These are phyloP conservation scores for Saturnispora ahearnii DNA, from an alignment of 805 yeast species.

Conservation along the genomic window DNA sequence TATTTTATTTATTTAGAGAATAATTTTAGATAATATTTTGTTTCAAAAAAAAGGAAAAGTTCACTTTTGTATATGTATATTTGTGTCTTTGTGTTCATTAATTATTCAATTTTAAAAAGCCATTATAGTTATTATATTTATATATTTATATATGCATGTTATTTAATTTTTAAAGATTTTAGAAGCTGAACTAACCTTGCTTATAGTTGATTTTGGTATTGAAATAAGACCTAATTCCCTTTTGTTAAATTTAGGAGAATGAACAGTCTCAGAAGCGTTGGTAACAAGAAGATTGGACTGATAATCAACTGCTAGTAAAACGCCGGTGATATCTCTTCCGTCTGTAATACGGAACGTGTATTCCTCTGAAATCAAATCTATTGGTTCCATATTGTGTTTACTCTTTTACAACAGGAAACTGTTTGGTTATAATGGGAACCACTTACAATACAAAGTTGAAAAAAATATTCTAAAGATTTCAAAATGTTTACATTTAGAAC, in stretches of 20 bases:
- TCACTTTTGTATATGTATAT: not conserved
- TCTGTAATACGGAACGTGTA: constrained; percentile 23
- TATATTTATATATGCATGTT: too few species aligned
- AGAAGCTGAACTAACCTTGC: constrained; percentile 20
- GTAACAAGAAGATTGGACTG: constrained; percentile 34
- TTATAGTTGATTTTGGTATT: constrained; percentile 36
- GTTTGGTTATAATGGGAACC: not conserved
- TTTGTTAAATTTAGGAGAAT: not conserved
- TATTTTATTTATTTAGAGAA: not conserved
- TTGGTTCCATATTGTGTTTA: constrained; percentile 9
- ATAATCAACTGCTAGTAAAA: constrained; percentile 36
- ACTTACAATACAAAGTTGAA: not conserved
- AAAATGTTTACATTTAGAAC: not conserved
- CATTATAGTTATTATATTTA: not conserved
- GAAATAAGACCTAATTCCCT: constrained; percentile 48
- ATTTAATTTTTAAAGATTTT: not conserved
- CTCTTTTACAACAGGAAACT: too few species aligned
- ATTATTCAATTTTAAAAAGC: not conserved
- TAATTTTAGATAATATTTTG: not conserved
- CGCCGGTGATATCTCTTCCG: constrained; percentile 30
- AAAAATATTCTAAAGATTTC: not conserved
- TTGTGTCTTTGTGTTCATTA: not conserved
- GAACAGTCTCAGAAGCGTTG: constrained; percentile 27
- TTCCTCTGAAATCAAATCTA: constrained; percentile 29
- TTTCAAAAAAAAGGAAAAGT: not conserved